Base-by-base conservation (phyloP, 805 yeast genomes). In the Kodamaea jinghongensis region DNA sequence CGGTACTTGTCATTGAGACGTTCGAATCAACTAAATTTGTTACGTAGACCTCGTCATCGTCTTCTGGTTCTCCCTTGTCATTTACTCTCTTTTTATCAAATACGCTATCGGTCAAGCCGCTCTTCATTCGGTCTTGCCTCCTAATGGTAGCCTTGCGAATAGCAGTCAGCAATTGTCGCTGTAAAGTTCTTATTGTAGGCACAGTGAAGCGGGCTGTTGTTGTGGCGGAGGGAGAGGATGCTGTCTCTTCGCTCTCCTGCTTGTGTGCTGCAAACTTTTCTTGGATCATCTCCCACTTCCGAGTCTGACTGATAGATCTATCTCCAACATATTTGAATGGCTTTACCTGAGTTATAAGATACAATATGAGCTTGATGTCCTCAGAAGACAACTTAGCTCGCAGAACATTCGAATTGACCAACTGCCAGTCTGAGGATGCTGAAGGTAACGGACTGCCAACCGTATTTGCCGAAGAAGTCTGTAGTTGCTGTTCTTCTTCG, bases 321-420 rank as follows among this genome's bases (percentile, higher is more conserved):
- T 64, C 65, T 6, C 70, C 70, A 15, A 62, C 53, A 41, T 63
- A 64, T 42, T 63, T 63, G 50, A 64, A 64, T 3, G 70, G 70
- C 38, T 62, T 63, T 25, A 61, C 51, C 17, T 52, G 47, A 16
- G 55, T 46, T 11, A 61, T 64, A 25, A 63, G 45, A 34, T 52
- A 58, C n/a, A 63, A 44, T 5, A 64, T 61, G 5, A 63, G 46
- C 40, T 47, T 51, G 11, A 63, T 57, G 34, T 64, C 68, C 25
- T 50, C 49, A 12, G 43, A 36, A 8, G 60, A 49, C 29, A 64
- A 46, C 44, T 61, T 62, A 0, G 60, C 38, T 46, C 20, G 23
- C 23, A 20, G 23, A 20, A 20, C 8, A 8, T 20, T 20, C 7
- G 23, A 8, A 20, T 20, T 20, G 7, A 20, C 23, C 23, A 20